Conservation (phyloP, 1,284 basidiomycete species). For the Cryptococcus sp. region DNA sequence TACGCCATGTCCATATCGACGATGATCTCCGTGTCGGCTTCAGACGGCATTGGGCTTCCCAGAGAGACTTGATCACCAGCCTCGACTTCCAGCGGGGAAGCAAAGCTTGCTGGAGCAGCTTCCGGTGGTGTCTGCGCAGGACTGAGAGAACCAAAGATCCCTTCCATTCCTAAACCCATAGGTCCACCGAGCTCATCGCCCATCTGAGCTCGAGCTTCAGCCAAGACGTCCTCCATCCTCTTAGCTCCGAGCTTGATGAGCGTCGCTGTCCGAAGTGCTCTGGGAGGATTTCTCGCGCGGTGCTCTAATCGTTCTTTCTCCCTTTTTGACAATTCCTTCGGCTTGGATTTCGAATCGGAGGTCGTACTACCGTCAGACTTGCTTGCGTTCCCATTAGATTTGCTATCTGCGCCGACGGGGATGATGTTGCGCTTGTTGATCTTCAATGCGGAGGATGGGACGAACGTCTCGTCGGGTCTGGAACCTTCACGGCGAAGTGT, state of each 20-base stretch:
- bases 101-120: too few relatives aligned
- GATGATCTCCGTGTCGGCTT: too few relatives aligned
- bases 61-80: too few relatives aligned
- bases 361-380: background rate
- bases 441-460: conserved; percentile 11
- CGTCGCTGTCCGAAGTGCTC: conserved; percentile 11
- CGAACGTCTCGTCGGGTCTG: conserved; percentile 11
- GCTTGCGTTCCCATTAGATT: too few relatives aligned
- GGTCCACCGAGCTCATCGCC: background rate
- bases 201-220: conserved; percentile 6
- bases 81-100: too few relatives aligned
- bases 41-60: too few relatives aligned
- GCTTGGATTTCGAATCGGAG: background rate
- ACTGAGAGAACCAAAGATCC: background rate
- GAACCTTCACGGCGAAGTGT: conserved; percentile 12
- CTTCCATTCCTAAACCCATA: background rate
- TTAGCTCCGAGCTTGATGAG: conserved; percentile 17
- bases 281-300: conserved; percentile 6
- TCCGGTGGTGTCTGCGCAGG: too few relatives aligned
- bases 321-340: conserved; percentile 1
- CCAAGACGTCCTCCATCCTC: conserved; percentile 11
- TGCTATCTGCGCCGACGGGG: background rate
- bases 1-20: too few relatives aligned
- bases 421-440: conserved; percentile 1
- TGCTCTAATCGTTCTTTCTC: conserved; percentile 5